phyloP scores from a whole-genome alignment of 2,329 filamentous ascomycete species.

The Coniella vitis region DNA sequence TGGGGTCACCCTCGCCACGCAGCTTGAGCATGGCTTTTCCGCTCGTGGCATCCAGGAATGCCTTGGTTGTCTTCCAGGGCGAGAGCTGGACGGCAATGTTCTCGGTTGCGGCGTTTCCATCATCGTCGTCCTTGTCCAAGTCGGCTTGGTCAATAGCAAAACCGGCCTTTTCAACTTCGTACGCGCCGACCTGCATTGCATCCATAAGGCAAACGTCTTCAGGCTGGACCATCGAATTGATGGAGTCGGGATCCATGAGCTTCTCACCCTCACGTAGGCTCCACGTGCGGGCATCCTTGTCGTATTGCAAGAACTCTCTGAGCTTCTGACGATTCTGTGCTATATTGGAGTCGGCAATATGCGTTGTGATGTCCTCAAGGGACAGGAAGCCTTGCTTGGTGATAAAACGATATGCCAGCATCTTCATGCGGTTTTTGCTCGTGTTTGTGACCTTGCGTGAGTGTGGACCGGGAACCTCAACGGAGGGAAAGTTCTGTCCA shows the following conservation, averaged over 20 bases:
- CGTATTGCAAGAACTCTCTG: slow-evolving; percentile 90
- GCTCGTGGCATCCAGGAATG: slow-evolving; percentile 87
- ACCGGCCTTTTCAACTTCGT: slow-evolving; percentile 84
- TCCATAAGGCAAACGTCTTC: slow-evolving; percentile 94
- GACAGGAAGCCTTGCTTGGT: slow-evolving; percentile 67
- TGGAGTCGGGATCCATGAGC: slow-evolving; percentile 71
- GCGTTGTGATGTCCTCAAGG: slow-evolving; percentile 79
- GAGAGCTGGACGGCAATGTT: slow-evolving; percentile 83
- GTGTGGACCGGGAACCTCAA: slow-evolving; percentile 89
- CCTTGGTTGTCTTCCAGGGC: slow-evolving; percentile 94
- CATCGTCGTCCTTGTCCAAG: slow-evolving; percentile 55
- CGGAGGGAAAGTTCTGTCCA: slow-evolving; percentile 85
- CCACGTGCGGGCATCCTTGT: slow-evolving; percentile 85
- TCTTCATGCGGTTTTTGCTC: slow-evolving; percentile 94
- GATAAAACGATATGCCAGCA: slow-evolving; percentile 87
- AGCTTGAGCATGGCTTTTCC: slow-evolving; percentile 96
- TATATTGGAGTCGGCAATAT: slow-evolving; percentile 88
- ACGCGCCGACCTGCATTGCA: slow-evolving; percentile 91
- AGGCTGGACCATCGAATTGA: slow-evolving; percentile 85
- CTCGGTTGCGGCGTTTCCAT: slow-evolving; percentile 59
- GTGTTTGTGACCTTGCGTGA: slow-evolving; percentile 93
- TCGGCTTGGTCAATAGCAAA: slow-evolving; percentile 63
- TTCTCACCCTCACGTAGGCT: slow-evolving; percentile 65
- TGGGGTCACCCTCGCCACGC: slow-evolving; percentile 91
- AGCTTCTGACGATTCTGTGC: slow-evolving; percentile 95